phyloP scores from a whole-genome alignment of 768 basidiomycete genomes.

The Dioszegia hungarica region DNA sequence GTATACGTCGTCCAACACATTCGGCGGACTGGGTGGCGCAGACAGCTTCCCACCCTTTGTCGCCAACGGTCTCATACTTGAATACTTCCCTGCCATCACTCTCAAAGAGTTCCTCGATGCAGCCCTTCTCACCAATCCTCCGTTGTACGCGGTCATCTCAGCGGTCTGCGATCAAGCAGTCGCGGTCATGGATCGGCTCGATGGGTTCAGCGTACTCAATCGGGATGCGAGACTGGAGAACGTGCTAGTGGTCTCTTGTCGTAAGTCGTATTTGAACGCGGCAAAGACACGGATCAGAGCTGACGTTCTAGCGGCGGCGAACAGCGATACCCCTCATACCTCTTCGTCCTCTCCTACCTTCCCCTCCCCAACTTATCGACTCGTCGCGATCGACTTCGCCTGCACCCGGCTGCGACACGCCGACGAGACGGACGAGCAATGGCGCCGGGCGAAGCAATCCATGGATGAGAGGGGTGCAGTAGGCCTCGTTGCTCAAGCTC shows the following conservation, averaged over 20 bases:
- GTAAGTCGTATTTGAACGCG: not conserved
- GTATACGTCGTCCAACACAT: not conserved
- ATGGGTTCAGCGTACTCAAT: not conserved
- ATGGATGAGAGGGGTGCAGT: not conserved
- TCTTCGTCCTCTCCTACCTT: too few species aligned
- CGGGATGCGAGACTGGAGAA: not conserved
- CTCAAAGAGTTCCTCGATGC: not conserved
- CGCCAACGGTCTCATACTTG: constrained; percentile 1
- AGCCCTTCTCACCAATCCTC: not conserved
- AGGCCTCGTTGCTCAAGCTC: not conserved
- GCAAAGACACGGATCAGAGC: not conserved
- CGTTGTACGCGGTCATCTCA: not conserved
- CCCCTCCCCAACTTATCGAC: not conserved
- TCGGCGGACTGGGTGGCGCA: not conserved
- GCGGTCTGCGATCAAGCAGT: not conserved
- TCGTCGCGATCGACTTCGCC: constrained; percentile 5
- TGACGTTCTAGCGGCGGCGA: not conserved
- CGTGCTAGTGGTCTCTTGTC: not conserved
- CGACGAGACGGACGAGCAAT: constrained; percentile 11
- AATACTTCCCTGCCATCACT: constrained; percentile 5
- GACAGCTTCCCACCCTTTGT: not conserved
- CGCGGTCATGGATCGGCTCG: not conserved
- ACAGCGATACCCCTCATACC: too few species aligned
- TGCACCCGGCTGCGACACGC: not conserved
- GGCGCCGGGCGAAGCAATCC: constrained; percentile 2